Base-by-base conservation (phyloP, 257 asterid species). In the Fraxinus anomala region DNA sequence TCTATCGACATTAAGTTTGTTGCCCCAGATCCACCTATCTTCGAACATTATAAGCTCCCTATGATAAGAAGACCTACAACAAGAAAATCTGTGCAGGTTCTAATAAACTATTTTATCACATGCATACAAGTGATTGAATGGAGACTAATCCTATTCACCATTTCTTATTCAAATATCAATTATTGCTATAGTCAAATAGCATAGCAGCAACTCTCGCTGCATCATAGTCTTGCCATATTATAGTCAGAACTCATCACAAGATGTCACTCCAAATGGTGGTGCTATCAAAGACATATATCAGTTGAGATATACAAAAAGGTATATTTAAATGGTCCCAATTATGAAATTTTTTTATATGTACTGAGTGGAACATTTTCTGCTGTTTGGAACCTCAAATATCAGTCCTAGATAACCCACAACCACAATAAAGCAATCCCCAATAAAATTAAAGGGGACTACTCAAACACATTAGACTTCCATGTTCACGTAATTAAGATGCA, bases 111-210 rank as follows among this genome's bases (percentile, higher is more conserved):
- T 56, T 56, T 56, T 9, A 56, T 56, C 3, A 19, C 30, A 8
- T 1, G 30, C 66, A 56, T 7, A n/a, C 30, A 56, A 26, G 28
- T 33, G 5, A 33, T 33, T 19, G 66, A 56, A 9, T 14, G 11
- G 14, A 56, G 13, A 21, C 10, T 47, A 14, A 54, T 56, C 28
- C 66, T 21, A 56, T 56, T n/a, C 66, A n/a, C 9, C 11, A 61
- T 21, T 61, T 61, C 67, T 59, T n/a, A 59, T 59, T 59, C 67
- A 61, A 24, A 61, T 61, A 61, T 61, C 68, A 61, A 51, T 23
- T 33, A 61, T 30, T 61, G 68, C 33, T 61, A 13, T 21, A 21
- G 16, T 24, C 33, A 61, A 10, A 61, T 61, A 61, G 31, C 68
- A 24, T 9, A 19, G 33, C 5, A 61, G 68, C 30, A 61, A 30